phyloP scores from a whole-genome alignment of 2,329 filamentous ascomycete genomes.

The Rhynchosporium secalis region DNA sequence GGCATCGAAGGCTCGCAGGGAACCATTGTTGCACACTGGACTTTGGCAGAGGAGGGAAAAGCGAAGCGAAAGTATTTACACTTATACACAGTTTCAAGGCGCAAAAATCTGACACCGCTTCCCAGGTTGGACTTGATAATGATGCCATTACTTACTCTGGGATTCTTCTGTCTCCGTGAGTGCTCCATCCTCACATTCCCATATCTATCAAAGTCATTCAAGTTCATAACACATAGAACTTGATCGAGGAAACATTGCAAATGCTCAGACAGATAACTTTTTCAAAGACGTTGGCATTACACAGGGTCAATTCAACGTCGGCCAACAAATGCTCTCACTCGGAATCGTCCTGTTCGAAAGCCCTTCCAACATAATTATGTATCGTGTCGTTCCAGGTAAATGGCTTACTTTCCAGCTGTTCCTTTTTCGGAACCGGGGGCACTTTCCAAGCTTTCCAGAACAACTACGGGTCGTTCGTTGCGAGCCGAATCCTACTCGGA shows the following conservation, averaged over 20 bases:
- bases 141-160: slow-evolving; percentile 17
- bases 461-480: slow-evolving; percentile 48
- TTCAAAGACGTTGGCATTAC: slow-evolving; percentile 36
- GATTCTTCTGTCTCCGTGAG: slow-evolving; percentile 18
- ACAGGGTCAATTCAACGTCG: slow-evolving; percentile 38
- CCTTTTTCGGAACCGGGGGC: slow-evolving; percentile 40
- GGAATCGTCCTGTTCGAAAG: slow-evolving; percentile 41
- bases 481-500: slow-evolving; percentile 50
- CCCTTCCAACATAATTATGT: slow-evolving; percentile 39
- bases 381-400: slow-evolving; percentile 35
- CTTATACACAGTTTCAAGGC: neutral
- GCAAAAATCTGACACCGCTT: no score
- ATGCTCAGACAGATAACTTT: slow-evolving; percentile 40
- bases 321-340: slow-evolving; percentile 37
- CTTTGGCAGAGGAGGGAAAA: slow-evolving; percentile 26
- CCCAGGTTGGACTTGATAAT: slow-evolving; percentile 14
- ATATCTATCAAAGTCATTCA: neutral
- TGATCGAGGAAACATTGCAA: slow-evolving; percentile 41
- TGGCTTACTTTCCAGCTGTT: slow-evolving; percentile 40
- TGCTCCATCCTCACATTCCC: neutral
- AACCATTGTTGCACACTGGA: slow-evolving; percentile 34
- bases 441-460: slow-evolving; percentile 43
- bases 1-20: slow-evolving; percentile 35
- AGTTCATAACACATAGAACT: slow-evolving; percentile 20
- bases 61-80: neutral